phyloP scores from a whole-genome alignment of 1,139 yeast genomes.

The Arxiozyma heterogenica region DNA sequence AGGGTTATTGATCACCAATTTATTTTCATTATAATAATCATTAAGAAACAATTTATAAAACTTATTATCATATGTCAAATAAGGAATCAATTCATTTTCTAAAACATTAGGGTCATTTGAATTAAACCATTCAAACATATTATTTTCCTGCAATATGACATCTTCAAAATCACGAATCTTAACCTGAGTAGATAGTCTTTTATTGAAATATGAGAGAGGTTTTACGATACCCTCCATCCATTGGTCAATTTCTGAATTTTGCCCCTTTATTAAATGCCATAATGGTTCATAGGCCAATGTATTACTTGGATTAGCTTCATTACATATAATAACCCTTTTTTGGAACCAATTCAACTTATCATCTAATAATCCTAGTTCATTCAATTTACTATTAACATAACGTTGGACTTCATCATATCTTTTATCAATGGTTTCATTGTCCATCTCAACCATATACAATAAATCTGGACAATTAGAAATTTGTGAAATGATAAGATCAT shows the following conservation, averaged over 20 bases:
- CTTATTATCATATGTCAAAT: constrained; percentile 5
- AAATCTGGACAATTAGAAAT: constrained; percentile 15
- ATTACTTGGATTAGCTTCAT: constrained; percentile 14
- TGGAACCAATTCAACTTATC: constrained; percentile 15
- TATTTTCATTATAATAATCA: constrained; percentile 9
- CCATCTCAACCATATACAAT: constrained; percentile 21
- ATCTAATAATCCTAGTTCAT: constrained; percentile 5
- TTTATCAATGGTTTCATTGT: constrained; percentile 10
- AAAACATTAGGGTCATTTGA: background rate
- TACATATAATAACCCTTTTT: constrained; percentile 21
- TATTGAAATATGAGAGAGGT: constrained; percentile 21
- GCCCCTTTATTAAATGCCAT: constrained; percentile 11
- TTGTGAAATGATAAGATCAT: constrained; percentile 11
- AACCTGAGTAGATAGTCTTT: constrained; percentile 8
- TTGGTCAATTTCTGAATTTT: constrained; percentile 9
- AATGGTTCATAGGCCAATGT: constrained; percentile 14
- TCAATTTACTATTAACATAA: constrained; percentile 13
- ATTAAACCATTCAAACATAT: constrained; percentile 2
- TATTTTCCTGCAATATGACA: background rate
- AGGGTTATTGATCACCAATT: constrained; percentile 14
- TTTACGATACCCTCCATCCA: constrained; percentile 23
- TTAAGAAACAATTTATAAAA: constrained; percentile 13
- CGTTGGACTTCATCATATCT: constrained; percentile 12
- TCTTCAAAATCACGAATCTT: constrained; percentile 17
- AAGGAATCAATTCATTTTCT: constrained; percentile 20